A percentile compares a stretch with the other conserved stretches of the same genome.
Conservation (phyloP, 2,329 filamentous ascomycete species). For the Botrytis byssoidea region DNA sequence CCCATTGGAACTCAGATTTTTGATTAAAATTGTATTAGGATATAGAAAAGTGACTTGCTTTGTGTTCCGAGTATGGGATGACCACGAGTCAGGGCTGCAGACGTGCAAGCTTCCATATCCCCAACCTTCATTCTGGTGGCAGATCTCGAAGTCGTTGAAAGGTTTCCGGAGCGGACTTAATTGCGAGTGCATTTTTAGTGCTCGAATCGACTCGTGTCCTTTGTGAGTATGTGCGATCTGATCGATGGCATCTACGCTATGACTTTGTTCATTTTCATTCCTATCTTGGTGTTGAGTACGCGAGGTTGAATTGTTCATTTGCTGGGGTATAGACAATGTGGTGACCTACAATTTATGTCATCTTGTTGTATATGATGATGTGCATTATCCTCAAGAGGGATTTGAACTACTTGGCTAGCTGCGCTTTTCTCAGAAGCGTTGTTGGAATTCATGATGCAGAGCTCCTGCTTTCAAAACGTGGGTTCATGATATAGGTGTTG, state of each 20-base stretch:
- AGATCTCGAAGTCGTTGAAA: background rate
- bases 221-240: background rate
- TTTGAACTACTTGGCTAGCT: background rate
- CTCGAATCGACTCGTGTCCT: too few relatives aligned
- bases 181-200: background rate
- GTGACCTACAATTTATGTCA: background rate
- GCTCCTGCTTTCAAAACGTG: background rate
- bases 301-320: background rate
- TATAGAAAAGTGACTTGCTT: background rate
- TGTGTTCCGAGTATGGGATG: background rate
- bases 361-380: background rate
- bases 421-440: background rate
- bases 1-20: background rate
- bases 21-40: background rate
- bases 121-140: background rate
- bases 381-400: background rate
- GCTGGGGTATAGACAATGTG: background rate
- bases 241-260: background rate
- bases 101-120: background rate
- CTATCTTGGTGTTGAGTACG: background rate
- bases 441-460: background rate
- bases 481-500: background rate
- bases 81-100: background rate
- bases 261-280: background rate
- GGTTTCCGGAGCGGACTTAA: background rate